Evolutionary conservation across 2,329 filamentous ascomycete species (phyloP).

Genomic region (Keithomyces neogunnii): DNA sequence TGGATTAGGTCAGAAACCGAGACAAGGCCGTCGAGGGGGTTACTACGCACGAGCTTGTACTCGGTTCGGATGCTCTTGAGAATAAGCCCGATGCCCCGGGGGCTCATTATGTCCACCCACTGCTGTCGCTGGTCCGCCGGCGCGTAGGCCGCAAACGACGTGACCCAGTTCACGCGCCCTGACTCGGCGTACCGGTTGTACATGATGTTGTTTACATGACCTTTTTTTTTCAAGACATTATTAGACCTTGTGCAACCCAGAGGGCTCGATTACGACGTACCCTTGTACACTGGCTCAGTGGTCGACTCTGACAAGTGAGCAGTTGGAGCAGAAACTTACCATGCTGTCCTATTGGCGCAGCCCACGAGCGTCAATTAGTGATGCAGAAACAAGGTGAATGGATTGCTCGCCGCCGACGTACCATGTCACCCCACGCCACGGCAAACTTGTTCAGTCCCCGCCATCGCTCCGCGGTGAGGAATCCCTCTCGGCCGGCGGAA

Average conservation of each 20-base stretch:
- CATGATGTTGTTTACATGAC: conserved; percentile 77
- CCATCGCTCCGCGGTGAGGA: conserved; percentile 50
- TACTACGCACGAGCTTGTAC: conserved; percentile 70
- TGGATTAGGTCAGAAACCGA: conserved; percentile 21
- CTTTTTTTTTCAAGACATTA: conserved; percentile 7
- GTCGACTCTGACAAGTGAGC: no score
- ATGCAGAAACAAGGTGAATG: no score
- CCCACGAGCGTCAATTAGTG: neutral
- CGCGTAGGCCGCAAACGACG: conserved; percentile 55
- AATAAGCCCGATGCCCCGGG: conserved; percentile 62
- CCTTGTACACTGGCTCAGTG: neutral
- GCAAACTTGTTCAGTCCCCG: conserved; percentile 56
- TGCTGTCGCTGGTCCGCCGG: conserved; percentile 51
- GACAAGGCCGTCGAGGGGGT: neutral
- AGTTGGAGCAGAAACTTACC: conserved; percentile 29
- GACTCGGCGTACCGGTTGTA: conserved; percentile 82
- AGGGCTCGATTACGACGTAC: neutral
- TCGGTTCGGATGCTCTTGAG: conserved; percentile 72
- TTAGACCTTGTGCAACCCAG: no score
- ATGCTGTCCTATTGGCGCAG: conserved; percentile 36
- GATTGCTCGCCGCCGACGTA: conserved; percentile 26
- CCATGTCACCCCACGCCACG: conserved; percentile 83
- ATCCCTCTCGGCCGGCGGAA: conserved; percentile 67
- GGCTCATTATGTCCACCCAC: conserved; percentile 64
- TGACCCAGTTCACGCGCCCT: conserved; percentile 68